Evolutionary conservation across 2,329 filamentous ascomycete species (phyloP).

Genomic region (Byssochlamys sp.): DNA sequence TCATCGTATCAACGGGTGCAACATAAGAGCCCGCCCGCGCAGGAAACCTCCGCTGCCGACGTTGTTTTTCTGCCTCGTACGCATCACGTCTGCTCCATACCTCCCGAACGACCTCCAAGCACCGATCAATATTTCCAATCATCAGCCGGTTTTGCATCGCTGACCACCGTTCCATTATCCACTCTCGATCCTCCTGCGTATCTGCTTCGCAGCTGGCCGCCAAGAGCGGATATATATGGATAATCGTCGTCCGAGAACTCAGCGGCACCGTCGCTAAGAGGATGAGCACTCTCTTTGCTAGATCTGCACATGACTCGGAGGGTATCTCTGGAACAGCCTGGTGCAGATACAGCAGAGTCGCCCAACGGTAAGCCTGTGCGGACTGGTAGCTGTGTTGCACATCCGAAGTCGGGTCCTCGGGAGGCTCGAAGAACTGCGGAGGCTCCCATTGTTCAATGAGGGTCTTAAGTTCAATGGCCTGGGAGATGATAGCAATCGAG

Average conservation of each 20-base stretch:
- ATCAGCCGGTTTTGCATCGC: slow-evolving; percentile 53
- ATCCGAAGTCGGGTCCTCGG: slow-evolving; percentile 54
- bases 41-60: slow-evolving; percentile 18
- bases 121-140: slow-evolving; percentile 59
- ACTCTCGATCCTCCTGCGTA: slow-evolving; percentile 51
- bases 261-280: slow-evolving; percentile 55
- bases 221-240: slow-evolving; percentile 61
- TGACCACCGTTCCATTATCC: slow-evolving; percentile 55
- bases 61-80: slow-evolving; percentile 35
- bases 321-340: slow-evolving; percentile 61
- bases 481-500: slow-evolving; percentile 51
- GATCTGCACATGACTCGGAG: slow-evolving; percentile 45
- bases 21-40: slow-evolving; percentile 11
- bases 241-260: slow-evolving; percentile 53
- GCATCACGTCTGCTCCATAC: slow-evolving; percentile 57
- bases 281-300: slow-evolving; percentile 54
- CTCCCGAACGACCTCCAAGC: slow-evolving; percentile 54
- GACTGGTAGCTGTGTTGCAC: slow-evolving; percentile 58
- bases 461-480: slow-evolving; percentile 53
- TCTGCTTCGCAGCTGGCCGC: slow-evolving; percentile 57
- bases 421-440: slow-evolving; percentile 49
- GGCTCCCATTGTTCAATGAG: slow-evolving; percentile 53
- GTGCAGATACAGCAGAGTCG: slow-evolving; percentile 57
- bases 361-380: slow-evolving; percentile 58
- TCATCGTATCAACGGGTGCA: slow-evolving; percentile 12